Conservation (phyloP, 306 rosid species). For the Cicer judaicum region DNA sequence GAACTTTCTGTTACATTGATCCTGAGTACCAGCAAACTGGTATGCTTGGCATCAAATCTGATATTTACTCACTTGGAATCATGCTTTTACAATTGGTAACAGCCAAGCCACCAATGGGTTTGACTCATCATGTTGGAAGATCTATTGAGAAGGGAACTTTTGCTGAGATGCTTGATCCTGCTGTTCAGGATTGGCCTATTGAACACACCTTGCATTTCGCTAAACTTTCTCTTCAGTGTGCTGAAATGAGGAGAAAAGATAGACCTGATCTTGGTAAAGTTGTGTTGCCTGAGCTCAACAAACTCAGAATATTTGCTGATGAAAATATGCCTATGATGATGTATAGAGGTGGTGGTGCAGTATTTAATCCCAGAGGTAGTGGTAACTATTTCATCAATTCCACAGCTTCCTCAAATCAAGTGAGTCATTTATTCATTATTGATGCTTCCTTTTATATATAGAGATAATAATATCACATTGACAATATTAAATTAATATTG, state of each 20-base stretch:
- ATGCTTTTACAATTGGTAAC: constrained; percentile 83
- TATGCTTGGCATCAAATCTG: constrained; percentile 87
- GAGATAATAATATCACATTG: background rate
- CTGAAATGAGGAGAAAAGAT: constrained; percentile 86
- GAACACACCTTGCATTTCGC: constrained; percentile 64
- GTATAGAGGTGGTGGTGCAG: constrained; percentile 10
- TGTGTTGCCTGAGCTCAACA: constrained; percentile 75
- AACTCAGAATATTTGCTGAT: constrained; percentile 66
- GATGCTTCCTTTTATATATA: background rate
- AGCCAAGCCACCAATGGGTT: constrained; percentile 86
- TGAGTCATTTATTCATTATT: constrained; percentile 40
- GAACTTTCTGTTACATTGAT: constrained; percentile 94
- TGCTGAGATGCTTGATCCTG: constrained; percentile 72
- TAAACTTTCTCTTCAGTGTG: constrained; percentile 76
- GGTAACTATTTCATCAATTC: constrained; percentile 20
- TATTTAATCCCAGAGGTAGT: constrained; percentile 19
- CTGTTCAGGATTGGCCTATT: constrained; percentile 80
- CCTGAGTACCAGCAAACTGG: constrained; percentile 98
- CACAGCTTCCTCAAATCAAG: constrained; percentile 43
- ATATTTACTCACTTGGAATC: constrained; percentile 87
- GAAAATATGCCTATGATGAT: constrained; percentile 51
- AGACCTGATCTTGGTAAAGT: constrained; percentile 88
- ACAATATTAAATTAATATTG: constrained; percentile 12
- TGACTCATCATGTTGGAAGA: constrained; percentile 70
- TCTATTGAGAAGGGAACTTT: constrained; percentile 77